phyloP scores from a whole-genome alignment of 805 yeast species.

The Metschnikowia lachancei region DNA sequence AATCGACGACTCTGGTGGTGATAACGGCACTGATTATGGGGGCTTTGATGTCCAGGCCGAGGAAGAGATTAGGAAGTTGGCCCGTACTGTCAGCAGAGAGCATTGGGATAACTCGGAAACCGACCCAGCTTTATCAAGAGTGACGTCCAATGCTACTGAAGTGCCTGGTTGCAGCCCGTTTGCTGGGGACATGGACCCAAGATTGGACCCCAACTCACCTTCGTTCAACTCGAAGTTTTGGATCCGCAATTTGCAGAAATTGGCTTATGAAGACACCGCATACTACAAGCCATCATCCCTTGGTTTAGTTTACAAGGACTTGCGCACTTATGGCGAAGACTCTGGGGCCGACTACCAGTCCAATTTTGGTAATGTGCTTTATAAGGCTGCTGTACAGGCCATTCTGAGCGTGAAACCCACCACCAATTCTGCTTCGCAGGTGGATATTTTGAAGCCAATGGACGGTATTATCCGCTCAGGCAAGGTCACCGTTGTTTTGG shows the following conservation, averaged over 20 bases:
- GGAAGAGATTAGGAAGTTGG: slow-evolving; percentile 37
- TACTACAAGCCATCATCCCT: slow-evolving; percentile 58
- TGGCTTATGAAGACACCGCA: slow-evolving; percentile 52
- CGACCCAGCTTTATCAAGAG: slow-evolving; percentile 21
- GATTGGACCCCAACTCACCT: slow-evolving; percentile 55
- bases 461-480: slow-evolving; percentile 63
- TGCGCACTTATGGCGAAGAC: slow-evolving; percentile 62
- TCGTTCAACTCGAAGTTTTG: slow-evolving; percentile 57
- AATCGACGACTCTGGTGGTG: slow-evolving; percentile 3
- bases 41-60: slow-evolving; percentile 39
- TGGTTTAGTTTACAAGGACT: slow-evolving; percentile 55
- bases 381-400: slow-evolving; percentile 4
- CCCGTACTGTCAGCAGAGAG: slow-evolving; percentile 31
- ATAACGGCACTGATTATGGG: slow-evolving; percentile 18
- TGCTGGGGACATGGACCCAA: slow-evolving; percentile 5
- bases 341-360: slow-evolving; percentile 65
- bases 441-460: slow-evolving; percentile 60
- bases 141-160: slow-evolving; percentile 41
- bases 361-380: slow-evolving; percentile 44
- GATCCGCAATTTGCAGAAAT: slow-evolving; percentile 60
- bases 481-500: slow-evolving; percentile 64
- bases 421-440: slow-evolving; percentile 20
- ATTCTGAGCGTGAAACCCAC: slow-evolving; percentile 20
- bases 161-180: slow-evolving; percentile 16
- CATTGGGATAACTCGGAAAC: slow-evolving; percentile 17